Evolutionary conservation across 495 filamentous ascomycete species (phyloP), one percentile per base, ranked within the genome.

Genomic region (Lichina pygmaea): DNA sequence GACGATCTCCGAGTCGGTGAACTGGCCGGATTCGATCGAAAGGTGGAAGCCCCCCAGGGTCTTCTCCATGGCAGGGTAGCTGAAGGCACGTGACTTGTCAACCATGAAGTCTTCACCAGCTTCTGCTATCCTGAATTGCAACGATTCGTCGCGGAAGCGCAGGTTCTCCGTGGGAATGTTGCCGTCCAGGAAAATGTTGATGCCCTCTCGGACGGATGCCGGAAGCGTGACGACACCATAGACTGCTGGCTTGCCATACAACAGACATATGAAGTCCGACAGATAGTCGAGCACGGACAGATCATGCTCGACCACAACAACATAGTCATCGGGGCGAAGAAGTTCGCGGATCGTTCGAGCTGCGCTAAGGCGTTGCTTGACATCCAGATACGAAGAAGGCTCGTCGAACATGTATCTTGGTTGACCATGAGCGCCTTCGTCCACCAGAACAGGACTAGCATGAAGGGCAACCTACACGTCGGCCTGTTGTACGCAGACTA

Each of bases 151-250:
- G 50, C 89, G 77, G 77, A 97, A 97, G 49, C 89, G 86, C 55
- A 97, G 61, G 62, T 97, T 97, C 70, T 97, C 89, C 7, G 89
- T 95, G 30, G 89, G 89, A 41, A 94, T 92, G 58, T 94, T 79
- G 51, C 89, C 89, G 55, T 97, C 89, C 32, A 97, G 67, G 74
- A 97, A 97, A 60, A 95, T 94, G 63, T 97, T 97, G 73, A 97
- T 97, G 54, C 89, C 89, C 72, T 97, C 91, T 52, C 89, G 83
- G 42, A 95, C 91, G 2, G 89, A 95, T 48, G 86, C 68, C 41
- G 89, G 89, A 40, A 95, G 68, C 24, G 89, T 94, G n/a, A 97
- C 91, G 9, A 97, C 89, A 75, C 89, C 89, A 51, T 95, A 97
- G 43, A 89, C 78, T 34, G 86, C 89, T 31, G 89, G 91, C 57